A percentile compares a stretch with the other conserved stretches of the same genome.
Conservation (phyloP, 257 asterid species). For the Solanum dulcamara region DNA sequence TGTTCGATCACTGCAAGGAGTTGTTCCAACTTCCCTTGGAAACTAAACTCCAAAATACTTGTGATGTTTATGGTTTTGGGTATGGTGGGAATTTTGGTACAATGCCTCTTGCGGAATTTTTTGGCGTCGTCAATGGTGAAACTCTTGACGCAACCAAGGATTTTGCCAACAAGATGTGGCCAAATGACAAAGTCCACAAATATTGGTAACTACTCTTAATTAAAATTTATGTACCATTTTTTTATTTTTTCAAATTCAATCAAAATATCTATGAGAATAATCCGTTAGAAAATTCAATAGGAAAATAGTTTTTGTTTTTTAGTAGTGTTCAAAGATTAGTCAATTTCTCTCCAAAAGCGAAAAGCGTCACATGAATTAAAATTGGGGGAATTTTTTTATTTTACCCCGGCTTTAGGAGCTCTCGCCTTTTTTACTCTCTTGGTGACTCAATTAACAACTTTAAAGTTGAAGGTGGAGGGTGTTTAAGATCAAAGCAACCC, state of each 20-base stretch:
- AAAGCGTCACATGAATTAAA: no score
- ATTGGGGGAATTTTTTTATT: not conserved
- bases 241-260: not conserved
- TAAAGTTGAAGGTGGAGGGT: not conserved
- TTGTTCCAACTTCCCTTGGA: slow-evolving; percentile 17
- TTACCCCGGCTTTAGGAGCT: not conserved
- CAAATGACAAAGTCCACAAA: slow-evolving; percentile 8
- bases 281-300: no score
- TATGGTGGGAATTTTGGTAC: slow-evolving; percentile 12
- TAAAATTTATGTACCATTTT: not conserved
- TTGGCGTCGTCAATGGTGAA: slow-evolving; percentile 22
- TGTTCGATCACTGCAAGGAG: slow-evolving; percentile 4
- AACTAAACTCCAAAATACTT: slow-evolving; percentile 12
- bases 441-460: no score
- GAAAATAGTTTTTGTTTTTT: no score
- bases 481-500: no score
- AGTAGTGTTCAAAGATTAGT: not conserved
- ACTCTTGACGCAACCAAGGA: not conserved
- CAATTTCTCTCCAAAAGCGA: no score
- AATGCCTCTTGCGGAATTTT: slow-evolving; percentile 31
- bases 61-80: slow-evolving; percentile 17
- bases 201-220: slow-evolving; percentile 32
- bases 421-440: no score
- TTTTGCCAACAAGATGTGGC: slow-evolving; percentile 30
- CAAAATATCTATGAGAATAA: no score